These are phyloP conservation scores for Cupressus sempervirens DNA, from an alignment of 75 land plant genomes.

Conservation along the genomic window DNA sequence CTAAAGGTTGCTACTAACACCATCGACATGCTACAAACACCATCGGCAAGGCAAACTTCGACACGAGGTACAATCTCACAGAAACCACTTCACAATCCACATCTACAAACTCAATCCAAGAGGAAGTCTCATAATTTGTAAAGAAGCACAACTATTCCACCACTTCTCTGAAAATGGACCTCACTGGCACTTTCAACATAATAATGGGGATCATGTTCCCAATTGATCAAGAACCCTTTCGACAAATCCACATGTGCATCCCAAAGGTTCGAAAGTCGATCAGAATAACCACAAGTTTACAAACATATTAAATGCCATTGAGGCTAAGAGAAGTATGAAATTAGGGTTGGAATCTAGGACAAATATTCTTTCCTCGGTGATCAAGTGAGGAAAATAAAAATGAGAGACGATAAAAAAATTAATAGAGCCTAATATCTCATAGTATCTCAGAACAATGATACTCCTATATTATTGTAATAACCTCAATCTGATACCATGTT, in stretches of 20 bases:
- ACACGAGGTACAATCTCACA: conserved; percentile 49
- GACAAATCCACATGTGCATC: conserved; percentile 43
- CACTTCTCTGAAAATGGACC: conserved; percentile 58
- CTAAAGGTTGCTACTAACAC: too few relatives aligned
- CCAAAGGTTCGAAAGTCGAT: conserved; percentile 50
- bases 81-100: conserved; percentile 8
- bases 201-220: conserved; percentile 61
- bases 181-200: conserved; percentile 54
- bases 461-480: too few relatives aligned
- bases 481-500: too few relatives aligned
- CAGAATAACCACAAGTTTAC: conserved; percentile 32
- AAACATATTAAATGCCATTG: conserved; percentile 39
- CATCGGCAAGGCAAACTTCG: conserved; percentile 74
- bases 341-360: conserved; percentile 16
- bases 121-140: conserved; percentile 50
- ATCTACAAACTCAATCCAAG: not conserved
- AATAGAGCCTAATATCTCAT: too few relatives aligned
- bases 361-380: conserved; percentile 55
- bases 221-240: conserved; percentile 51
- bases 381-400: conserved; percentile 45
- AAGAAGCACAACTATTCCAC: conserved; percentile 56
- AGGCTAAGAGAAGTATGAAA: conserved; percentile 36
- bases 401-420: too few relatives aligned
- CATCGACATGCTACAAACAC: conserved; percentile 63
- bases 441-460: too few relatives aligned